These are phyloP conservation scores for Claviceps citrina DNA, from an alignment of 2,329 filamentous ascomycete genomes.

Conservation along the genomic window DNA sequence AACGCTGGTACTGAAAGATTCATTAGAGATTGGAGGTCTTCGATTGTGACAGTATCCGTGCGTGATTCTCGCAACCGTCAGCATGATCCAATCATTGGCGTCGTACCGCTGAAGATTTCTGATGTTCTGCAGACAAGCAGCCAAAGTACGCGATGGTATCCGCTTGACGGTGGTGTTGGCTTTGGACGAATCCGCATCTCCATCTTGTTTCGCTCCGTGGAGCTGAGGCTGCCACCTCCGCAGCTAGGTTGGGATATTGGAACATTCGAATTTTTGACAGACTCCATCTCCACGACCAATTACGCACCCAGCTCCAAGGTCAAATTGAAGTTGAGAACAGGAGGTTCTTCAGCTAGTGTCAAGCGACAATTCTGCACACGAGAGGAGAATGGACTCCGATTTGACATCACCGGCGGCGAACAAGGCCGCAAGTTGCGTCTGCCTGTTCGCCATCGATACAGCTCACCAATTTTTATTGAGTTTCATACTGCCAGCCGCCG, in stretches of 20 bases:
- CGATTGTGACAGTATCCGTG: slow-evolving; percentile 73
- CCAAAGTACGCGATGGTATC: slow-evolving; percentile 83
- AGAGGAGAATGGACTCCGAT: slow-evolving; percentile 37
- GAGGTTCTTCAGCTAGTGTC: slow-evolving; percentile 63
- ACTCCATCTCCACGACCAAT: slow-evolving; percentile 48
- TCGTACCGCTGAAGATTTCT: slow-evolving; percentile 74
- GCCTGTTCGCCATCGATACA: slow-evolving; percentile 79
- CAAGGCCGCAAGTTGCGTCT: slow-evolving; percentile 44
- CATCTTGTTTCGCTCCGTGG: slow-evolving; percentile 76
- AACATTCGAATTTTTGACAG: slow-evolving; percentile 73
- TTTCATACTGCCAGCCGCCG: slow-evolving; percentile 58
- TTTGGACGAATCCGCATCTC: slow-evolving; percentile 84
- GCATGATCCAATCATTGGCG: slow-evolving; percentile 86
- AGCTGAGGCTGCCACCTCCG: slow-evolving; percentile 67
- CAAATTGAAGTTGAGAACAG: slow-evolving; percentile 67
- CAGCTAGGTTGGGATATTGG: slow-evolving; percentile 92
- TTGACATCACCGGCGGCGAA: slow-evolving; percentile 31
- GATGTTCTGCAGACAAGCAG: slow-evolving; percentile 80
- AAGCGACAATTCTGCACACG: slow-evolving; percentile 45
- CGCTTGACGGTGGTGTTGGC: slow-evolving; percentile 85
- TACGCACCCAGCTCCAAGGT: slow-evolving; percentile 51
- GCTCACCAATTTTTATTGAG: slow-evolving; percentile 79
- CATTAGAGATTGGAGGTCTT: slow-evolving; percentile 80
- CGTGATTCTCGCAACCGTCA: slow-evolving; percentile 79
- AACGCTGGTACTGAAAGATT: slow-evolving; percentile 92